These are phyloP conservation scores for Termitomyces sp. DNA, from an alignment of 768 basidiomycete genomes.

Conservation along the genomic window DNA sequence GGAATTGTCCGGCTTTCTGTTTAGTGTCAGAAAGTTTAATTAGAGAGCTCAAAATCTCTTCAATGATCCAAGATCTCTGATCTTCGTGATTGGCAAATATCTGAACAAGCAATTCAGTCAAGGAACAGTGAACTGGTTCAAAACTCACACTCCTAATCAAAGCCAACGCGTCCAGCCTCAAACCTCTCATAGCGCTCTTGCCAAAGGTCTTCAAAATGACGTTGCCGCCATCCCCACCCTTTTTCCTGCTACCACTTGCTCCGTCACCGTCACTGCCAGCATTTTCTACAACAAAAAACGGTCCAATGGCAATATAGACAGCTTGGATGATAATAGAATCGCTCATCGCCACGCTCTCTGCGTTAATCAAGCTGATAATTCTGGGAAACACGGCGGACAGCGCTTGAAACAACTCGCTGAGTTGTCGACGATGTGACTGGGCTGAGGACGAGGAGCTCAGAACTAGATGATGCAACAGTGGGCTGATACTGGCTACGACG, in stretches of 20 bases:
- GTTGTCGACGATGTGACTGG: slow-evolving; percentile 35
- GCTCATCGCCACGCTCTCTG: slow-evolving; percentile 73
- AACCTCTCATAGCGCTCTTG: slow-evolving; percentile 71
- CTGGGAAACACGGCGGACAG: slow-evolving; percentile 67
- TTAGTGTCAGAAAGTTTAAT: slow-evolving; percentile 88
- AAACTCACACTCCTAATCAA: slow-evolving; percentile 77
- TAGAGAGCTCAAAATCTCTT: slow-evolving; percentile 87
- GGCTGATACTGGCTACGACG: slow-evolving; percentile 29
- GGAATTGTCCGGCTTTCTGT: slow-evolving; percentile 85
- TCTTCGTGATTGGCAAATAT: slow-evolving; percentile 88
- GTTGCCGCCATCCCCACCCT: slow-evolving; percentile 52
- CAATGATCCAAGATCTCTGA: slow-evolving; percentile 96
- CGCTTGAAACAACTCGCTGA: slow-evolving; percentile 69
- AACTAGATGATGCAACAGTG: slow-evolving; percentile 47
- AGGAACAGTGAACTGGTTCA: background rate
- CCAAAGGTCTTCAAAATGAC: slow-evolving; percentile 65
- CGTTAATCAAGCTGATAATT: slow-evolving; percentile 67
- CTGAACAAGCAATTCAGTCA: slow-evolving; percentile 30
- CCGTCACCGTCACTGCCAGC: slow-evolving; percentile 44
- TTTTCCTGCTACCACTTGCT: slow-evolving; percentile 25
- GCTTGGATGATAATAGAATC: slow-evolving; percentile 89
- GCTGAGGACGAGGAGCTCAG: slow-evolving; percentile 31
- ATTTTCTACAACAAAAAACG: slow-evolving; percentile 87
- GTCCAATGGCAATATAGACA: slow-evolving; percentile 90
- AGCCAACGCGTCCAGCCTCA: slow-evolving; percentile 77